Conservation (phyloP, 2,329 filamentous ascomycete species). For the Colletotrichum sp. region DNA sequence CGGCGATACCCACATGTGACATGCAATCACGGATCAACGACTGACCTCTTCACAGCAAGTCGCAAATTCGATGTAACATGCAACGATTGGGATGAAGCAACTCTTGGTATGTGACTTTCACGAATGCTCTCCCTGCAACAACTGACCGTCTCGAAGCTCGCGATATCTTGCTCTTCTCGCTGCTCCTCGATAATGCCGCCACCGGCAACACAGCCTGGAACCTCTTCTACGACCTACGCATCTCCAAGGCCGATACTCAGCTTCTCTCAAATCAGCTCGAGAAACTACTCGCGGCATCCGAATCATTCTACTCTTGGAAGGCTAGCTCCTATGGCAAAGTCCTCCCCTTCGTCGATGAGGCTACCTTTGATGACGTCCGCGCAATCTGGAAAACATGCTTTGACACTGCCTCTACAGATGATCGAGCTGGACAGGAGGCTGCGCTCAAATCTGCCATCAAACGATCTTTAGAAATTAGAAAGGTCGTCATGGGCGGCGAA, state of each 20-base stretch:
- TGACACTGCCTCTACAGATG: background rate
- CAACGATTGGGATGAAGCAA: slow-evolving; percentile 55
- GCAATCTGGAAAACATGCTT: slow-evolving; percentile 9
- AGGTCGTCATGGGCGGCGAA: slow-evolving; percentile 13
- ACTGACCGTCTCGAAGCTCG: slow-evolving; percentile 45
- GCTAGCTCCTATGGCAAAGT: slow-evolving; percentile 44
- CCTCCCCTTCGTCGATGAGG: slow-evolving; percentile 54
- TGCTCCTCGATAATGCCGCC: slow-evolving; percentile 47
- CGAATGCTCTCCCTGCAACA: background rate
- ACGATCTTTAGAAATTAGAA: background rate
- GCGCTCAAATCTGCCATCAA: background rate
- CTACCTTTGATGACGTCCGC: slow-evolving; percentile 41
- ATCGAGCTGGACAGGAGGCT: background rate
- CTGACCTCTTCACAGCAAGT: slow-evolving; percentile 27
- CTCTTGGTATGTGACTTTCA: slow-evolving; percentile 47
- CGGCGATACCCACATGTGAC: slow-evolving; percentile 24
- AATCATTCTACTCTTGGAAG: slow-evolving; percentile 49
- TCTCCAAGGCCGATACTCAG: slow-evolving; percentile 41
- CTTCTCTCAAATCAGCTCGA: slow-evolving; percentile 35
- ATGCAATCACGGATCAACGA: slow-evolving; percentile 21
- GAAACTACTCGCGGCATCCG: slow-evolving; percentile 45
- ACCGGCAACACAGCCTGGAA: slow-evolving; percentile 48
- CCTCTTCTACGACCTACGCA: slow-evolving; percentile 58
- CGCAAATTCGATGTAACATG: slow-evolving; percentile 60
- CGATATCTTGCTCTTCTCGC: slow-evolving; percentile 57